These are phyloP conservation scores for Phycomyces blakesleeanus DNA, from an alignment of 192 early-diverging fungal species.

Conservation along the genomic window DNA sequence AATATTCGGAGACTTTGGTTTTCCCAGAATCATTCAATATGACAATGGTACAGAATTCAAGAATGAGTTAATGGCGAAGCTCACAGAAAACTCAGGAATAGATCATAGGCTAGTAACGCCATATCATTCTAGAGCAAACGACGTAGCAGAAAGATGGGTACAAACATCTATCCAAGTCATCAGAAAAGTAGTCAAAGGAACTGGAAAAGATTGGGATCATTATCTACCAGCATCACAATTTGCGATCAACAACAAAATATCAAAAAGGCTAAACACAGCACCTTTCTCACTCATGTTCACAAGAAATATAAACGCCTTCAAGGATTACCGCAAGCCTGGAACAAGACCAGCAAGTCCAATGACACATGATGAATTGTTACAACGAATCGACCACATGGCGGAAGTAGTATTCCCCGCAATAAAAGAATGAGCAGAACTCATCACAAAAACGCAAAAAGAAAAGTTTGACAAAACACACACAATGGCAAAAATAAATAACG, in stretches of 20 bases:
- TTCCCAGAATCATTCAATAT: slow-evolving; percentile 28
- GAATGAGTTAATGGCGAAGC: slow-evolving; percentile 30
- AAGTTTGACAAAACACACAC: too few relatives aligned
- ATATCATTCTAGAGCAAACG: not conserved
- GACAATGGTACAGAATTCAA: slow-evolving; percentile 46
- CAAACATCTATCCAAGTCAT: not conserved
- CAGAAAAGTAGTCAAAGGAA: not conserved
- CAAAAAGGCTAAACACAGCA: not conserved
- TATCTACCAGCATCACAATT: not conserved
- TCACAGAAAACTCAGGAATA: not conserved
- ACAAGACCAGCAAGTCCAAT: too few relatives aligned
- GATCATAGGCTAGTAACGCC: slow-evolving; percentile 1
- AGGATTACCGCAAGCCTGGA: not conserved
- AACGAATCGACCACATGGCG: not conserved
- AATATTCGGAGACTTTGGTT: slow-evolving; percentile 22
- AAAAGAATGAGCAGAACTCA: not conserved
- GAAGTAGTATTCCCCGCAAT: not conserved
- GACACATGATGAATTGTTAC: not conserved
- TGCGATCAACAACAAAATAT: not conserved
- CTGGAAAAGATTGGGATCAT: not conserved
- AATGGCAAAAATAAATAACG: too few relatives aligned
- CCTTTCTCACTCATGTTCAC: not conserved
- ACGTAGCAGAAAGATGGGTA: not conserved
- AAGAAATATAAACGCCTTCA: too few relatives aligned
- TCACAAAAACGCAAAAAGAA: too few relatives aligned